These are phyloP conservation scores for Perkinsus olseni DNA, from an alignment of 169 alveolate species.

Conservation along the genomic window DNA sequence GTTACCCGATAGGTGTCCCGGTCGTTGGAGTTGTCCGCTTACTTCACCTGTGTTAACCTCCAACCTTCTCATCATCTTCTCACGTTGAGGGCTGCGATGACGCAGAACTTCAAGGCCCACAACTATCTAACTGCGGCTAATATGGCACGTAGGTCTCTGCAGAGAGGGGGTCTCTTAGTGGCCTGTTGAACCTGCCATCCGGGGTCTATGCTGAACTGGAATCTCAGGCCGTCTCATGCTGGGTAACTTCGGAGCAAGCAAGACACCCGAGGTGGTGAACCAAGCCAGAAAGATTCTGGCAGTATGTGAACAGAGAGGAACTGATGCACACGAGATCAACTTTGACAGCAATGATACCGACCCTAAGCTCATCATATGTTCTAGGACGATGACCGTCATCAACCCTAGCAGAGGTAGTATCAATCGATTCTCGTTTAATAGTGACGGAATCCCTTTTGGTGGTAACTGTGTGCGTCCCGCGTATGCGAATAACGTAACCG, in stretches of 20 bases:
- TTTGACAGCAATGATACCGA: conserved; percentile 37
- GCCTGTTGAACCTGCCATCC: conserved; percentile 10
- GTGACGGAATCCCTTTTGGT: not conserved
- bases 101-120: conserved; percentile 43
- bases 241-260: not conserved
- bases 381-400: not conserved
- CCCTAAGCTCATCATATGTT: not conserved
- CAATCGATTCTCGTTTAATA: not conserved
- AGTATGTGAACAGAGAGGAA: conserved; percentile 50
- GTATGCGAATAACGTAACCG: too few species aligned
- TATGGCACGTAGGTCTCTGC: not conserved
- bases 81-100: conserved; percentile 48
- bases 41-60: conserved; percentile 45
- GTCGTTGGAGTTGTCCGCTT: conserved; percentile 44
- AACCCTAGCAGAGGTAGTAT: not conserved
- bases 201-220: conserved; percentile 18
- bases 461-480: not conserved
- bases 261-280: conserved; percentile 23
- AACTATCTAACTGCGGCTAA: conserved; percentile 48
- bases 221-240: not conserved
- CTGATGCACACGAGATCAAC: conserved; percentile 40
- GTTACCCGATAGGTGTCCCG: not conserved
- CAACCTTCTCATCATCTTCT: conserved; percentile 46
- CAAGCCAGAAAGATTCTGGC: conserved; percentile 41
- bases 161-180: conserved; percentile 15